These are phyloP conservation scores for Penicillium sp. DNA, from an alignment of 2,329 filamentous ascomycete genomes.

Conservation along the genomic window DNA sequence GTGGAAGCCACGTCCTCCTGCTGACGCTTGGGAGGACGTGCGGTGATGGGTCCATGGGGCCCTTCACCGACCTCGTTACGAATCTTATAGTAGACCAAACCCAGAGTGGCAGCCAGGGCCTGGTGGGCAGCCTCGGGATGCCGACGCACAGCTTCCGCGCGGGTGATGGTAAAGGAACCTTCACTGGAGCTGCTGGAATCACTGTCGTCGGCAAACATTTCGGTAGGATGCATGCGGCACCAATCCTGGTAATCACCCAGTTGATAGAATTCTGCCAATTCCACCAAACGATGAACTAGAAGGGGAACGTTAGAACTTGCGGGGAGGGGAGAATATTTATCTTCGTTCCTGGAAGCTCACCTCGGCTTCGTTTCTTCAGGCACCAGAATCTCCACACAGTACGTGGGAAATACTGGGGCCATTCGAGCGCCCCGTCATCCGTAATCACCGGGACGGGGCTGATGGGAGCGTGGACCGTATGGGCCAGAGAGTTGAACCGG, in stretches of 20 bases:
- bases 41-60: constrained; percentile 31
- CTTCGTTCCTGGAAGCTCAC: constrained; percentile 34
- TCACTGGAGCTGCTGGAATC: constrained; percentile 47
- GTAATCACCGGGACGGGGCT: constrained; percentile 41
- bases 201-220: constrained; percentile 38
- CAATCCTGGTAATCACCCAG: constrained; percentile 46
- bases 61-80: constrained; percentile 46
- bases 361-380: constrained; percentile 45
- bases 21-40: constrained; percentile 40
- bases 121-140: constrained; percentile 47
- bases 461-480: constrained; percentile 44
- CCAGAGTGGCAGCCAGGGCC: constrained; percentile 44
- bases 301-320: constrained; percentile 11
- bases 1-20: constrained; percentile 41
- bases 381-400: constrained; percentile 50
- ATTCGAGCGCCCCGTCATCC: constrained; percentile 41
- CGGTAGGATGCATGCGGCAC: constrained; percentile 40
- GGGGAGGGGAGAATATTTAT: background rate
- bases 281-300: constrained; percentile 43
- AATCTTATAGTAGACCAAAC: constrained; percentile 48
- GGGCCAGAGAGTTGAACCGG: constrained; percentile 46
- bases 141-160: constrained; percentile 40
- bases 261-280: constrained; percentile 47
- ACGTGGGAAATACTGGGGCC: constrained; percentile 44
- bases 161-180: constrained; percentile 39